A percentile compares a stretch with the other conserved stretches of the same genome.
Conservation (phyloP, 768 basidiomycete genomes). For the Lactifluus volemus region DNA sequence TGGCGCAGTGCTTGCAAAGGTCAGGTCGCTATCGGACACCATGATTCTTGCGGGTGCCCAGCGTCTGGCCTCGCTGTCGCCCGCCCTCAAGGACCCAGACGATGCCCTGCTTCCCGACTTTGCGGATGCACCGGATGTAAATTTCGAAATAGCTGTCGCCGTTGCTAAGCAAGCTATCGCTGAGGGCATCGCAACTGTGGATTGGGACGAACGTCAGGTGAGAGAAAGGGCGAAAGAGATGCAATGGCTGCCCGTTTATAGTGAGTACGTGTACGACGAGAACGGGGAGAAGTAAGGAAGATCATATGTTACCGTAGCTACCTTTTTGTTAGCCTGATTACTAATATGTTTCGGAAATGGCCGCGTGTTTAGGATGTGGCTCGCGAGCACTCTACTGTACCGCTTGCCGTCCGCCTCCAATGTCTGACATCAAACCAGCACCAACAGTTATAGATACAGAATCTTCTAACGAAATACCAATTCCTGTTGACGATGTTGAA, state of each 20-base stretch:
- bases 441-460: neutral
- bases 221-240: conserved; percentile 39
- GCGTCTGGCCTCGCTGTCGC: conserved; percentile 67
- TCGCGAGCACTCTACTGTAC: neutral
- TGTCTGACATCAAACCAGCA: conserved; percentile 8
- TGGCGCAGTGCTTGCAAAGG: conserved; percentile 62
- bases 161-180: conserved; percentile 71
- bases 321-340: neutral
- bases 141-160: conserved; percentile 73
- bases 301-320: neutral
- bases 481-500: conserved; percentile 16
- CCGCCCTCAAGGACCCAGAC: conserved; percentile 63
- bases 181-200: conserved; percentile 55
- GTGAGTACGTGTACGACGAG: conserved; percentile 53
- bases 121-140: conserved; percentile 59
- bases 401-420: neutral
- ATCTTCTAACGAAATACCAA: conserved; percentile 7
- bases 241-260: conserved; percentile 61
- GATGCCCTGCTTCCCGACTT: conserved; percentile 70
- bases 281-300: conserved; percentile 33
- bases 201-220: conserved; percentile 53
- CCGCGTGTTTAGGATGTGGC: neutral
- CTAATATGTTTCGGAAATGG: conserved; percentile 3
- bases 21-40: conserved; percentile 60
- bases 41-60: conserved; percentile 82